These are phyloP conservation scores for Plasmodium billcollinsi DNA, from an alignment of 169 alveolate species.

Conservation along the genomic window DNA sequence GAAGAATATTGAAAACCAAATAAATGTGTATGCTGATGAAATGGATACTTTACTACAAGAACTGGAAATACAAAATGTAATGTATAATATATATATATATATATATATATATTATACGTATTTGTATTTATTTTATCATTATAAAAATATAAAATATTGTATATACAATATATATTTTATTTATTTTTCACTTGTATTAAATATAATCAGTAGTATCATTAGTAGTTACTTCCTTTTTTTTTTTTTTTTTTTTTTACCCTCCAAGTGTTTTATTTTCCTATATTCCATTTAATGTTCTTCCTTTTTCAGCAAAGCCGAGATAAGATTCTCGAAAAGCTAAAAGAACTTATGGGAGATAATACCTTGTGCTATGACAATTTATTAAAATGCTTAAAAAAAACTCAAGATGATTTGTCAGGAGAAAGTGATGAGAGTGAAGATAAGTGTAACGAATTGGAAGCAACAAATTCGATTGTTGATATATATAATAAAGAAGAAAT, in stretches of 20 bases:
- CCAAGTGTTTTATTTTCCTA: neutral
- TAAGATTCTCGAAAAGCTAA: constrained; percentile 19
- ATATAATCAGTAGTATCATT: neutral
- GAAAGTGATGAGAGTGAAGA: constrained; percentile 22
- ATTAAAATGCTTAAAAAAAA: constrained; percentile 21
- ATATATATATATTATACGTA: too few relatives aligned
- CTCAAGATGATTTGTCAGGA: constrained; percentile 15
- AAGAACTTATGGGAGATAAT: constrained; percentile 32
- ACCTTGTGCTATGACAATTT: constrained; percentile 10
- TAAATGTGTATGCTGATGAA: constrained; percentile 19
- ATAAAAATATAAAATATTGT: too few relatives aligned
- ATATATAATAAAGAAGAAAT: constrained; percentile 33
- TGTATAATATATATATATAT: neutral
- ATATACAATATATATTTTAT: too few relatives aligned
- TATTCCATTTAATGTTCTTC: neutral
- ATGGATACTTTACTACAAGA: constrained; percentile 18
- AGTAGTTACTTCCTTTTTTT: neutral
- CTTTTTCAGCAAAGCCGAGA: constrained; percentile 23
- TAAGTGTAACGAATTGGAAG: constrained; percentile 2
- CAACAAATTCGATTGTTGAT: constrained; percentile 3
- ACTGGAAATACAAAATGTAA: constrained; percentile 42
- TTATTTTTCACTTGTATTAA: neutral
- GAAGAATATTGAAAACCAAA: constrained; percentile 48
- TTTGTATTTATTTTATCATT: too few relatives aligned
- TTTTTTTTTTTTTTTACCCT: neutral